Evolutionary conservation across 2,329 filamentous ascomycete genomes (phyloP), one percentile per base, ranked within the genome.

Genomic region (Penicillium decumbens): DNA sequence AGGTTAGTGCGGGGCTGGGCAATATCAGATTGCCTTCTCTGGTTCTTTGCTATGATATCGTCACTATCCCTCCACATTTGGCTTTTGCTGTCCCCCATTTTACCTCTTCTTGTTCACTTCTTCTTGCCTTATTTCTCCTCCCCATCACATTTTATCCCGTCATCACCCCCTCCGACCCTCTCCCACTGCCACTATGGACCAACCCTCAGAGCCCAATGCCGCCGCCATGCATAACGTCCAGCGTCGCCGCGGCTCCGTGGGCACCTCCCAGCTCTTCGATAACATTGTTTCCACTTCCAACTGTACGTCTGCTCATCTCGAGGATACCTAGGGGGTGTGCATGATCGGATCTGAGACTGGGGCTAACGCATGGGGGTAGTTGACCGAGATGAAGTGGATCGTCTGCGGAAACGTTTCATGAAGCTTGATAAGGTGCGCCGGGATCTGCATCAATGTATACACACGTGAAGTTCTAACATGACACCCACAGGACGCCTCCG

Each of bases 391-490:
- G 93, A 98, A 73, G 90, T 98, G 53, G 93, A 97, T 70, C 83
- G 93, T 65, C 79, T 98, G 69, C 83, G 90, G 67, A 98, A 98
- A 78, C 83, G 92, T 55, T 98, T 98, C 69, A 97, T 97, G 92
- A 98, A 98, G 76, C 79, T 98, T 53, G 93, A 98, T 75, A 97
- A 96, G 82, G 92, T 93, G 43, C 50, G 64, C 9, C 20, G 20
- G 13, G 20, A 45, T 43, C 18, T 24, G 7, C 15, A 24, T 8
- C 12, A 1, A 9, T 23, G 12, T 37, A 18, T n/a, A 9, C 6
- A 23, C 33, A 37, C 33, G 20, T 37, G 4, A 9, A 3, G 20
- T 5, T 4, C 15, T 37, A 20, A 37, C 33, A 49, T 55, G 28
- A 56, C 38, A 18, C 24, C 41, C 6, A 49, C 60, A 96, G 92